Evolutionary conservation across 306 rosid species (phyloP), one percentile per base, ranked within the genome.

Genomic region (Dicorynia guianensis): DNA sequence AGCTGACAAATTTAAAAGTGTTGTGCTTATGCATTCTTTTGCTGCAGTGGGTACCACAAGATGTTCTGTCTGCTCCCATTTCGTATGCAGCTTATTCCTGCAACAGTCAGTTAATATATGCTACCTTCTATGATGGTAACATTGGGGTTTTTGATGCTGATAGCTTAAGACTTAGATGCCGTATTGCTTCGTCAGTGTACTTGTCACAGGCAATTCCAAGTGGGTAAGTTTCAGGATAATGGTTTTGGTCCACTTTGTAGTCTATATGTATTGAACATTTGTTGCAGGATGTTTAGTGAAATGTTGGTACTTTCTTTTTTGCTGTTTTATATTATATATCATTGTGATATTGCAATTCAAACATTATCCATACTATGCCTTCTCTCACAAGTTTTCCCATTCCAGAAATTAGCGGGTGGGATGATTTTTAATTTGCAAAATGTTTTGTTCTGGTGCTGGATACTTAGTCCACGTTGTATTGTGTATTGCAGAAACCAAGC

Each of bases 1-100:
- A 64, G 25, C 38, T 72, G 69, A 55, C 47, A 20, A 7, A 8
- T 52, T 50, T 56, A 12, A 18, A 67, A 39, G 11, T 44, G 42
- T 79, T n/a, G 1, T 58, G 17, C 79, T 83, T 42, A 57, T 54
- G 43, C 59, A 9, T 59, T 76, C 72, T 76, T 81, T 75, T 33
- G 75, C 79, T 74, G 62, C 88, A 91, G 97, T 91, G 97, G 97
- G 86, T 89, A 79, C 97, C 97, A 59, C 93, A 87, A 71, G 93
- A 89, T 56, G 86, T 53, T 34, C 78, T 87, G 47, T 60, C 89
- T 35, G 91, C 92, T 8, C 89, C 89, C 18, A 85, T 91, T 63
- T 76, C 94, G 56, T 83, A 75, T 33, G 97, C 93, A 56, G 71
- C 89, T 6, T 91, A 89, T 80, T 89, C 97, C 33, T 87, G 85